Base-by-base conservation (phyloP, 2,329 filamentous ascomycete species). In the Penicillium sp. region DNA sequence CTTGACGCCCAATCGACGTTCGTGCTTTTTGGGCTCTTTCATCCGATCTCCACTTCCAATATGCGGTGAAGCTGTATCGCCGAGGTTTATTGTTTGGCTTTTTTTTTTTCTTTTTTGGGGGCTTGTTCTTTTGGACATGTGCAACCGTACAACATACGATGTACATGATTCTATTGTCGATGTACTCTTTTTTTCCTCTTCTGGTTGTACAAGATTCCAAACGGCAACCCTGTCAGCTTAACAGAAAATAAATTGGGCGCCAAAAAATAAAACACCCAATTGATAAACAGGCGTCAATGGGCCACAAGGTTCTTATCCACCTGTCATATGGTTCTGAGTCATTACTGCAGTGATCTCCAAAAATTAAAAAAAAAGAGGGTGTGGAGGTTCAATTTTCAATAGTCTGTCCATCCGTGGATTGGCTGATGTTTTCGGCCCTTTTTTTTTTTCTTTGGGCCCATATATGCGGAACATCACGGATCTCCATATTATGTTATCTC, bases 21-120 rank as follows among this genome's bases (percentile, higher is more conserved):
- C 46, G 53, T 48, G 25, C 38, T 40, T 50, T 44, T 40, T 40
- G 53, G 57, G 23, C 57, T 40, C 53, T 63, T 62, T 46, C 55
- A 54, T 46, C 56, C 50, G 45, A 56, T 59, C 54, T 50, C 57
- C 54, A 57, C 57, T 52, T 45, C 60, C 60, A 65, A 65, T 40
- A 64, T 64, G 63, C 63, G 63, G 63, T 65, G 63, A 63, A 60
- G 62, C 62, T 60, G 21, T 15, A 51, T 50, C 48, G 29, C 59
- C 53, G 57, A 62, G 59, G 62, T 60, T 52, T 56, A 49, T 57
- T 55, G 51, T 45, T 34, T 39, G 16, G 48, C 6, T 2, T 39
- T 33, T 23, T 2, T 39, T 33, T 23, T 34, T 31, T 13, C 5
- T 15, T 25, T 6, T 9, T 27, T 8, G 29, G 29, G 29, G 1